These are phyloP conservation scores for Tolypocladium sp. DNA, from an alignment of 2,329 filamentous ascomycete species.

Conservation along the genomic window DNA sequence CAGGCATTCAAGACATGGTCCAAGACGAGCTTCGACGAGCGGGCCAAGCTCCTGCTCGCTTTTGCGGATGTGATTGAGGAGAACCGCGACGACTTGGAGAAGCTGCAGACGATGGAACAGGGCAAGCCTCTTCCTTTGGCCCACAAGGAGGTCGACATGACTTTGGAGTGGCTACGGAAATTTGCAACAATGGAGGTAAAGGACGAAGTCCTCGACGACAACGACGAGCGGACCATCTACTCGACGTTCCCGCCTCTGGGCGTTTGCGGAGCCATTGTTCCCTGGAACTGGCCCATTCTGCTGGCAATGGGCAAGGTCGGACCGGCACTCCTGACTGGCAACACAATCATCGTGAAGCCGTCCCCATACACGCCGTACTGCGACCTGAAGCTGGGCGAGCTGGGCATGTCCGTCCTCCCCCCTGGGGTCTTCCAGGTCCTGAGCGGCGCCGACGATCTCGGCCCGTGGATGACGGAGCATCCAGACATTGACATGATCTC, in stretches of 20 bases:
- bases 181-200: conserved; percentile 21
- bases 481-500: conserved; percentile 50
- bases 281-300: conserved; percentile 38
- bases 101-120: conserved; percentile 12
- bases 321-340: conserved; percentile 47
- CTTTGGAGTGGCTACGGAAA: conserved; percentile 14
- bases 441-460: conserved; percentile 50
- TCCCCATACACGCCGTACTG: conserved; percentile 50
- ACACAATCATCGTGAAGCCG: conserved; percentile 46
- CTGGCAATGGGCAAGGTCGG: conserved; percentile 44
- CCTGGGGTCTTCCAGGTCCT: conserved; percentile 53
- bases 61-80: conserved; percentile 18
- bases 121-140: conserved; percentile 12
- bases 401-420: conserved; percentile 47
- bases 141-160: conserved; percentile 10
- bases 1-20: conserved; percentile 20
- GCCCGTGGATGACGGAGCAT: conserved; percentile 47
- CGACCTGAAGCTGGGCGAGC: conserved; percentile 47
- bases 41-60: conserved; percentile 10
- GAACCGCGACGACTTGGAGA: conserved; percentile 11
- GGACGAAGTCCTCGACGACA: conserved; percentile 28
- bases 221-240: conserved; percentile 8
- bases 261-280: conserved; percentile 35
- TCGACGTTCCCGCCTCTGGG: conserved; percentile 23
- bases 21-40: conserved; percentile 14